These are phyloP conservation scores for Pseudognaphalium luteoalbum DNA, from an alignment of 129 eudicot species.

Conservation along the genomic window DNA sequence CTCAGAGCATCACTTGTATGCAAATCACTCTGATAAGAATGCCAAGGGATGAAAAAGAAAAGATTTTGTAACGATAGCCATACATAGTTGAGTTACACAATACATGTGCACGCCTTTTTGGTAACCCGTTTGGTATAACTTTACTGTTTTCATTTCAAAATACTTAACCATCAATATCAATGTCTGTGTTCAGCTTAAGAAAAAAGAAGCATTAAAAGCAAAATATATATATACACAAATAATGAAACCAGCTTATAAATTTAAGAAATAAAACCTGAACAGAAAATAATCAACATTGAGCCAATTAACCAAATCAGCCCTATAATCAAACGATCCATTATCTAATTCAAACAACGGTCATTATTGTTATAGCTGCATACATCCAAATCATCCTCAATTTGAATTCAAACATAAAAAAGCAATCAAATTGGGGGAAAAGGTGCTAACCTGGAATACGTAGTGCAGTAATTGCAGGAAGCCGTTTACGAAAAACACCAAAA, in stretches of 20 bases:
- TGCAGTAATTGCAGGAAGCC: slow-evolving; percentile 51
- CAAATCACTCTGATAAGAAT: neutral
- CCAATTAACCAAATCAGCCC: neutral
- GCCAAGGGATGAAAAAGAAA: neutral
- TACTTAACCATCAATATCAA: neutral
- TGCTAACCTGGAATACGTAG: slow-evolving; percentile 46
- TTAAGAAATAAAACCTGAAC: slow-evolving; percentile 9
- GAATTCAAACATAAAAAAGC: slow-evolving; percentile 3
- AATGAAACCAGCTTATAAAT: neutral
- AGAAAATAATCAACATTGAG: slow-evolving; percentile 1
- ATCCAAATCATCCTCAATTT: neutral
- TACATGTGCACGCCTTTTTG: neutral
- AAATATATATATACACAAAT: neutral
- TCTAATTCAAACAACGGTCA: neutral
- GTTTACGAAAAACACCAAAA: slow-evolving; percentile 71
- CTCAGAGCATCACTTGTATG: neutral
- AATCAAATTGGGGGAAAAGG: slow-evolving; percentile 14
- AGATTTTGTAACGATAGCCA: neutral
- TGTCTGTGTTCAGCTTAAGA: neutral
- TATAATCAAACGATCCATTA: neutral
- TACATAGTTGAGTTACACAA: neutral
- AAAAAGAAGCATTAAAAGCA: neutral
- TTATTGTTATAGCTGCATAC: neutral
- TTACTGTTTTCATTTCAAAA: neutral
- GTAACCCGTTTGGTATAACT: neutral